Conservation (phyloP, 2,329 filamentous ascomycete species). For the Claviceps quebecensis region DNA sequence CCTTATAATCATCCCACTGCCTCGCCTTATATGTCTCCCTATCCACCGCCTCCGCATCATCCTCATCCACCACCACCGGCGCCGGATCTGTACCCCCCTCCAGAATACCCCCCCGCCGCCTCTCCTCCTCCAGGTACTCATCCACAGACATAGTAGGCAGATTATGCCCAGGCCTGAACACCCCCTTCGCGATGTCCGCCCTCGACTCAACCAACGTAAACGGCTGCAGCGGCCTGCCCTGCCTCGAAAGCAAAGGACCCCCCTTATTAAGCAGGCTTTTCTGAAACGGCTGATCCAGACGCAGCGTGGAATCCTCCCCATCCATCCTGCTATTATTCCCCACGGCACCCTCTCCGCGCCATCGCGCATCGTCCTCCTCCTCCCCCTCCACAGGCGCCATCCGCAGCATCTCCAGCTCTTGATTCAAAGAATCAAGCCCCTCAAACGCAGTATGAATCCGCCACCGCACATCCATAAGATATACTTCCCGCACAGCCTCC, state of each 20-base stretch:
- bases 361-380: slow-evolving; percentile 19
- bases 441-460: slow-evolving; percentile 71
- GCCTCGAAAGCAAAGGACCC: slow-evolving; percentile 62
- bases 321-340: slow-evolving; percentile 18
- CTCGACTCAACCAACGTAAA: slow-evolving; percentile 75
- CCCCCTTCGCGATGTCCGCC: slow-evolving; percentile 60
- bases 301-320: slow-evolving; percentile 41
- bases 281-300: slow-evolving; percentile 52
- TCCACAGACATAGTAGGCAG: slow-evolving; percentile 96
- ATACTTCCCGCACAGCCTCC: slow-evolving; percentile 63
- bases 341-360: slow-evolving; percentile 7
- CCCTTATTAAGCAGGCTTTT: slow-evolving; percentile 30
- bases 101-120: slow-evolving; percentile 70
- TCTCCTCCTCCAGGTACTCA: slow-evolving; percentile 91
- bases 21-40: slow-evolving; percentile 85
- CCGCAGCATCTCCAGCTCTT: slow-evolving; percentile 71
- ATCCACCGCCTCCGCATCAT: slow-evolving; percentile 77
- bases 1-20: slow-evolving; percentile 88
- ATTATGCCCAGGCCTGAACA: slow-evolving; percentile 85
- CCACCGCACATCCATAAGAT: slow-evolving; percentile 62
- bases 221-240: slow-evolving; percentile 76
- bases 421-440: slow-evolving; percentile 70
- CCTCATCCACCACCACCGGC: slow-evolving; percentile 67
- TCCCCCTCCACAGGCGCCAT: slow-evolving; percentile 47
- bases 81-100: slow-evolving; percentile 72